Evolutionary conservation across 768 basidiomycete genomes (phyloP).

Genomic region (Serendipita sp.): DNA sequence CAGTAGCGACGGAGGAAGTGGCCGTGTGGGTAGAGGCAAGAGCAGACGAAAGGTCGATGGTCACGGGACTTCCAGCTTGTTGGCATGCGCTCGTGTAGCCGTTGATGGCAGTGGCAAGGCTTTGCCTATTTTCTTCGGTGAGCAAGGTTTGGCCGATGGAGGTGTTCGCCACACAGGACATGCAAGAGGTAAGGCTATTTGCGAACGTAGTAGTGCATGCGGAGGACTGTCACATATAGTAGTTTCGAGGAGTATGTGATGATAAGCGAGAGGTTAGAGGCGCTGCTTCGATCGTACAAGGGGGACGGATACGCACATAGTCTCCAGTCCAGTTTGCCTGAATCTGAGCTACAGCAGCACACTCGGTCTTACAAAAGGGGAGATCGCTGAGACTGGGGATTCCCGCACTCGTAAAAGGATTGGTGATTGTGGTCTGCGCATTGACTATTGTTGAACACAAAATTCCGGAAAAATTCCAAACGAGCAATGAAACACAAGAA

Average conservation of each 20-base stretch:
- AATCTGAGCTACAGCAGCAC: not conserved
- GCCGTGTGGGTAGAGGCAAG: not conserved
- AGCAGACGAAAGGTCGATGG: not conserved
- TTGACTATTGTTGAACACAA: not conserved
- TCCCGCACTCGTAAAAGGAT: not conserved
- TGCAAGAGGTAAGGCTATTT: not conserved
- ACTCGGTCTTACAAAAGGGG: not conserved
- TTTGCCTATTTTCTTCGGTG: not conserved
- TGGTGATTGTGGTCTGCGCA: not conserved
- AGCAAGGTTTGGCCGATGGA: not conserved
- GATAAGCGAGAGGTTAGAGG: not conserved
- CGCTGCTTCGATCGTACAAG: too few species aligned
- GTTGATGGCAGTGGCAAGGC: not conserved
- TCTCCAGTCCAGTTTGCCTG: conserved; percentile 1
- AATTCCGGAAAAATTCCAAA: not conserved
- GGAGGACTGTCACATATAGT: not conserved
- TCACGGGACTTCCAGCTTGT: conserved; percentile 3
- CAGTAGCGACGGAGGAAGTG: not conserved
- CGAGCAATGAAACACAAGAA: not conserved
- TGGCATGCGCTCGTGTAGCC: not conserved
- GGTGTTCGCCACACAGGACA: not conserved
- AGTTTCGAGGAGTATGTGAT: too few species aligned
- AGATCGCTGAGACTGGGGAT: not conserved
- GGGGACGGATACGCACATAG: not conserved
- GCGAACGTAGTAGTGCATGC: conserved; percentile 5